Base-by-base conservation (phyloP, 1,139 yeast species). In the Suhomyces bolitotheri region DNA sequence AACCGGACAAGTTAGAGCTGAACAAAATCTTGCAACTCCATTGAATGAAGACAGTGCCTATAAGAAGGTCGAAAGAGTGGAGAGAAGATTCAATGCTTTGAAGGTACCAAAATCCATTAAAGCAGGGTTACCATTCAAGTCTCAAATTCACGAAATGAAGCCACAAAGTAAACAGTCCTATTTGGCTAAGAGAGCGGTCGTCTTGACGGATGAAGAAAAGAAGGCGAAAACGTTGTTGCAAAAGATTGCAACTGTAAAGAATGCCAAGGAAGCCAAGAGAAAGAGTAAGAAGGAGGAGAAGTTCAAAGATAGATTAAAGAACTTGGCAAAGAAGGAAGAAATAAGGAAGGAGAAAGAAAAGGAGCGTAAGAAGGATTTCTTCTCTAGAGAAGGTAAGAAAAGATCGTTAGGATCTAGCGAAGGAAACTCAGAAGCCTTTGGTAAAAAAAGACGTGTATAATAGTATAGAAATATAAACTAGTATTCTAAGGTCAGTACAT, bases 1-100 rank as follows among this genome's bases (percentile, higher is more conserved):
- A 43, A 92, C 97, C 0, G 98, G 98, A 39, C 84, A 83, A 56
- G 90, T 94, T 24, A 77, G 98, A 51, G 94, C 94, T 17, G 95
- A 77, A 21, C 62, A 76, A 48, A 77, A 76, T 17, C 57, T 89
- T 32, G 76, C 76, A 12, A 78, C 92, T 0, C 94, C 94, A 37
- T 55, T 76, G 54, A 72, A 70, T 56, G 75, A 76, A 41, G 96
- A 73, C 58, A 79, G 81, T 64, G 78, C 80, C 30, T 84, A 84
- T 56, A 72, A 73, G 46, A 88, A 88, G 68, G 73, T 94, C 41
- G 97, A 88, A 63, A 78, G 99, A 54, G 70, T 67, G n/a, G 90
- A 85, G 49, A 78, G 97, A 50, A 80, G 80, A 47, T 92, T 92
- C 76, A 87, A 89, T 55, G 81, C 95, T 4, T 73, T 92, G 56